Conservation (phyloP, 768 basidiomycete species). For the Terana coerulea region DNA sequence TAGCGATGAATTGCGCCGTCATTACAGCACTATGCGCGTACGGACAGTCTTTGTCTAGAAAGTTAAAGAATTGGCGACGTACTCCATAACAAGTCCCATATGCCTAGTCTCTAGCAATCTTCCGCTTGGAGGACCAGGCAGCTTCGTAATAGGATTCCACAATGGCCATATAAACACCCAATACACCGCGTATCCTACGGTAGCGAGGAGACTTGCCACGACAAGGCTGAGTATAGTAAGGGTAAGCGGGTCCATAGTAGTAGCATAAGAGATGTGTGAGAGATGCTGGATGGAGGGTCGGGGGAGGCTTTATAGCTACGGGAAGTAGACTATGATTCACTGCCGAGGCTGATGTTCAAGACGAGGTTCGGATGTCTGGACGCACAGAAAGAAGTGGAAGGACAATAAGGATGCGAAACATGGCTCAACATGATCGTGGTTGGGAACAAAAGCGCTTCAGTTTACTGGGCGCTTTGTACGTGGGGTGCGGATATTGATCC, state of each 20-base stretch:
- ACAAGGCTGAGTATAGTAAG: constrained; percentile 1
- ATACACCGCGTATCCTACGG: constrained; percentile 21
- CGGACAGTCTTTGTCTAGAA: background rate
- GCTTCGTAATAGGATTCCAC: constrained; percentile 42
- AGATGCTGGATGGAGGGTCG: background rate
- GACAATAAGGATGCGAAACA: too few relatives aligned
- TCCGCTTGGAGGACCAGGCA: constrained; percentile 59
- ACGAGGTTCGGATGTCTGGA: too few relatives aligned
- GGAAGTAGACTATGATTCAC: too few relatives aligned
- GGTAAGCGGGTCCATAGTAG: background rate
- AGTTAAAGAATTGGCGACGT: constrained; percentile 19
- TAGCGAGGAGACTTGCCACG: constrained; percentile 1
- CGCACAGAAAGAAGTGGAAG: too few relatives aligned
- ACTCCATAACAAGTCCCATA: constrained; percentile 57
- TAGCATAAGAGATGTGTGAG: background rate
- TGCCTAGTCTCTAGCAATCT: constrained; percentile 48
- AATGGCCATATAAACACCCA: constrained; percentile 24
- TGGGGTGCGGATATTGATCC: too few relatives aligned
- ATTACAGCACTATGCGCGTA: background rate
- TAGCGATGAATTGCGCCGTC: too few relatives aligned
- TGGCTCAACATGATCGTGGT: too few relatives aligned
- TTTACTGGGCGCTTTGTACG: too few relatives aligned
- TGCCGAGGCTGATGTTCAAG: too few relatives aligned
- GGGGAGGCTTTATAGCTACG: too few relatives aligned
- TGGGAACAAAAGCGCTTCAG: too few relatives aligned